Evolutionary conservation across 352 stramenopile genomes (phyloP), one percentile per base, ranked within the genome.

Genomic region (Thalassiosira mediterranea): DNA sequence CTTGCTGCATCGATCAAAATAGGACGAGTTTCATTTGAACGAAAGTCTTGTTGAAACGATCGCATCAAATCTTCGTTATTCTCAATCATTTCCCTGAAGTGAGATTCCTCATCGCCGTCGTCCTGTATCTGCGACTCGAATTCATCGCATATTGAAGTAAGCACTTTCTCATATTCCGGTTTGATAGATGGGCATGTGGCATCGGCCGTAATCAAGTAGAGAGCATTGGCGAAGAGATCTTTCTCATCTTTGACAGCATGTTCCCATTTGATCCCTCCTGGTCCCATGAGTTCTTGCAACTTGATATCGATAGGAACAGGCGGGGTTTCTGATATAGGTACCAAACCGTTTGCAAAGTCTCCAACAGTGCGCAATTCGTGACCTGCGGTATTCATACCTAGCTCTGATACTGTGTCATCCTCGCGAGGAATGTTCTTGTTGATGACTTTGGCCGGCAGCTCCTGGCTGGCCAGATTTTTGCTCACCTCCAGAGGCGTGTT

Each of bases 101-200:
- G n/a, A n/a, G n/a, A n/a, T n/a, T n/a, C n/a, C 0, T 85, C 72
- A 15, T 46, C 51, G 42, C 59, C 47, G 19, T 53, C 44, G 8
- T 58, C 57, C 47, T 65, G 51, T 47, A 52, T 66, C 38, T 79
- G 66, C 15, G 32, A 59, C 52, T 90, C 83, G 34, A 90, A 78
- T 46, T 90, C 76, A 29, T 62, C 54, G 58, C 79, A 87, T 26
- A 88, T 60, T 42, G 66, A 58, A 61, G 71, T 34, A n/a, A 87
- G 40, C 26, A 88, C 65, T 38, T 83, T 66, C 5, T 76, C 29
- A 26, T 66, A 74, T 58, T 66, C 63, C 29, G 31, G 34, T 60
- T 64, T 68, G n/a, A 81, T 46, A 44, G 62, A 72, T 19, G 5
- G 1, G 17, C 34, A 28, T 26, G 4, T 34, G 19, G 53, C 25